Evolutionary conservation across 768 basidiomycete genomes (phyloP).

Genomic region (Lenzites betulinus): DNA sequence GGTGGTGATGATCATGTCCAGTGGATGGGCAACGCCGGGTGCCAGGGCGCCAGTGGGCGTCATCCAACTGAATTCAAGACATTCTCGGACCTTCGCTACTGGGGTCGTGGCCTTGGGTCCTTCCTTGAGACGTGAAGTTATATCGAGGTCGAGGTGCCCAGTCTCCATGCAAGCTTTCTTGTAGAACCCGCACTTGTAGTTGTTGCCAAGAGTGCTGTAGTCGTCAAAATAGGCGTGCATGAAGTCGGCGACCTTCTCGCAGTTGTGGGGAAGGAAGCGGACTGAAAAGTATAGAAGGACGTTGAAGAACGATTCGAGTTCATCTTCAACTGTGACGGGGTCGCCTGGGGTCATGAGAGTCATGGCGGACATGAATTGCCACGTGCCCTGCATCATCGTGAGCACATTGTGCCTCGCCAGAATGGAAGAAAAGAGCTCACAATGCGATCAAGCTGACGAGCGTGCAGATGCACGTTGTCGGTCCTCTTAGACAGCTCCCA

Average conservation of each 20-base stretch:
- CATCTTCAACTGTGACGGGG: not conserved
- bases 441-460: constrained; percentile 7
- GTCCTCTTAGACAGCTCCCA: constrained; percentile 2
- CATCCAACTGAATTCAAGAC: not conserved
- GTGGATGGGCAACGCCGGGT: not conserved
- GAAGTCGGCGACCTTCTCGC: not conserved
- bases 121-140: too few species aligned
- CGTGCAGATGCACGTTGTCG: not conserved
- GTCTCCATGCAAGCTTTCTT: not conserved
- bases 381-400: constrained; percentile 1
- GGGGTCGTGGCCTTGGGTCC: too few species aligned
- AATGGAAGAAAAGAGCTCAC: not conserved
- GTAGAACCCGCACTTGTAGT: not conserved
- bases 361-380: constrained; percentile 2
- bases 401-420: too few species aligned
- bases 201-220: not conserved
- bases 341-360: not conserved
- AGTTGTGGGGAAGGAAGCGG: not conserved
- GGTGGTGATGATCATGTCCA: not conserved
- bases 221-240: not conserved
- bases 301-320: not conserved
- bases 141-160: too few species aligned
- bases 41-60: not conserved
- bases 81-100: too few species aligned
- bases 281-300: not conserved